Percentiles rank a stretch among this genome's conserved stretches.
phyloP scores from a whole-genome alignment of 148 eudicot genomes.

The Beta vulgaris region DNA sequence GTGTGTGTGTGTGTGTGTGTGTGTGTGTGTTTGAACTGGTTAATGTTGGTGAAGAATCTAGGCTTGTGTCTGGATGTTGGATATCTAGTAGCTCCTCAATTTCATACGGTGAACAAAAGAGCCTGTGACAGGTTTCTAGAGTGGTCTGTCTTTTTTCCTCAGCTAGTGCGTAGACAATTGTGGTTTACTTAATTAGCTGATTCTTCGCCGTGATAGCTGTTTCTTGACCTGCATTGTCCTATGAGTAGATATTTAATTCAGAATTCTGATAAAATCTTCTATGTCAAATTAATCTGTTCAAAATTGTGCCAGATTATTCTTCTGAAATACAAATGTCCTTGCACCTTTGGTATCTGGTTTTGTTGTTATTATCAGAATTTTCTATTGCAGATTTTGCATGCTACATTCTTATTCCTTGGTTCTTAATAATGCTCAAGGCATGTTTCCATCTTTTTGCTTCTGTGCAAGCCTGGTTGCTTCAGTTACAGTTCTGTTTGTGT shows the following conservation, averaged over 20 bases:
- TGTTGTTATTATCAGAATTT: background rate
- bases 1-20: too few species aligned
- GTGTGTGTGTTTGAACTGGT: too few species aligned
- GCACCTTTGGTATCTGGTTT: background rate
- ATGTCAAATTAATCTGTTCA: background rate
- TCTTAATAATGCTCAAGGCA: background rate
- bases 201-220: too few species aligned
- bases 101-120: too few species aligned
- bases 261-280: background rate
- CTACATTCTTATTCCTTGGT: background rate
- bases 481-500: background rate
- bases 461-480: background rate
- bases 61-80: too few species aligned
- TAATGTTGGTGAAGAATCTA: too few species aligned
- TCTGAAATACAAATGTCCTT: background rate
- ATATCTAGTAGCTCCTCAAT: too few species aligned
- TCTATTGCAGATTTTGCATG: background rate
- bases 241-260: background rate
- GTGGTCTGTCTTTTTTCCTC: background rate
- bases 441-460: background rate
- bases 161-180: background rate
- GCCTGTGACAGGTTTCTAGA: background rate
- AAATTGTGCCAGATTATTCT: background rate
- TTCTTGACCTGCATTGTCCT: background rate
- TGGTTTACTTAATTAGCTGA: background rate